A percentile compares a stretch with the other conserved stretches of the same genome.
phyloP scores from a whole-genome alignment of 2,329 filamentous ascomycete genomes.

The Penicillium sp. region DNA sequence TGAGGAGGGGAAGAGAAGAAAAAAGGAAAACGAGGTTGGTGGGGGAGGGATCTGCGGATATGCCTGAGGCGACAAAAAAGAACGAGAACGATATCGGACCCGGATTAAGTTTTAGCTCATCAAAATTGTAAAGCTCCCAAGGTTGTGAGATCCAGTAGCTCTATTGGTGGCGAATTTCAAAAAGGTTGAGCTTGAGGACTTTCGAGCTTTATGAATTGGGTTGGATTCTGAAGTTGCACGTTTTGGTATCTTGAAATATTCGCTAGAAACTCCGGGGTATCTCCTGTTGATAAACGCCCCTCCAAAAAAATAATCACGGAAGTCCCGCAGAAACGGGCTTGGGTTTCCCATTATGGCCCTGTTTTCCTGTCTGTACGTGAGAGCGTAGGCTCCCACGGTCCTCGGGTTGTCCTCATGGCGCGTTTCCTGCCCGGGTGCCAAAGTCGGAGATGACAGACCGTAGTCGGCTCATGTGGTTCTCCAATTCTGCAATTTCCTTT shows the following conservation, averaged over 20 bases:
- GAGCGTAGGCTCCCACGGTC: neutral
- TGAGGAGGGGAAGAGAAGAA: slow-evolving; percentile 11
- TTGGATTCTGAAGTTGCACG: neutral
- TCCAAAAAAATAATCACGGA: neutral
- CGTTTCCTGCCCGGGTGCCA: slow-evolving; percentile 34
- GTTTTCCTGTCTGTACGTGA: neutral
- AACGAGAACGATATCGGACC: slow-evolving; percentile 12
- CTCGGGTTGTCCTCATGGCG: neutral
- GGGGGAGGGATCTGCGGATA: slow-evolving; percentile 21
- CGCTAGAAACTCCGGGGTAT: slow-evolving; percentile 11
- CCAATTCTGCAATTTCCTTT: slow-evolving; percentile 45
- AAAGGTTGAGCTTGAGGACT: no score
- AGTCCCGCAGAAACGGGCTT: neutral
- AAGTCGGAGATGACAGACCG: slow-evolving; percentile 45
- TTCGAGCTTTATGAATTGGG: neutral
- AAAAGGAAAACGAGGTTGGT: slow-evolving; percentile 23
- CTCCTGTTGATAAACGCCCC: slow-evolving; percentile 6
- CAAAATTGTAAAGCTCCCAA: neutral
- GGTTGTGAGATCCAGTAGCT: neutral
- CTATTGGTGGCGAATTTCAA: neutral
- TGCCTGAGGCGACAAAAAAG: slow-evolving; percentile 18
- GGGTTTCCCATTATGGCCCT: neutral
- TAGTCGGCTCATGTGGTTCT: slow-evolving; percentile 42
- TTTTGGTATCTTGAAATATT: neutral
- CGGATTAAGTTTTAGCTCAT: slow-evolving; percentile 7